Conservation (phyloP, 169 alveolate species). For the Cyclospora cayetanensis region DNA sequence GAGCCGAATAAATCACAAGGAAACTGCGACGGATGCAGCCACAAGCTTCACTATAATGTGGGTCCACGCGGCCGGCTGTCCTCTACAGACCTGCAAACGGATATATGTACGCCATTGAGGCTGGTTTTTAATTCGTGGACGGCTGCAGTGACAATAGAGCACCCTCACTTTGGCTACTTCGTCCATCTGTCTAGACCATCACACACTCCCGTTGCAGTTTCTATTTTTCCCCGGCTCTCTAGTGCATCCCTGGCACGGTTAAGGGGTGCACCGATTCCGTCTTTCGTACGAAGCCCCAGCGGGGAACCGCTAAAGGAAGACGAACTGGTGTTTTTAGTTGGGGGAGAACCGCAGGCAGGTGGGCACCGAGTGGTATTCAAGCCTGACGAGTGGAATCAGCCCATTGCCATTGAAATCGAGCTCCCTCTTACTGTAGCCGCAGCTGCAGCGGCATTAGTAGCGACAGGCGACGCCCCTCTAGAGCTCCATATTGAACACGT, state of each 20-base stretch:
- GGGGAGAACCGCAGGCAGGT: background rate
- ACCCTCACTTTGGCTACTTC: background rate
- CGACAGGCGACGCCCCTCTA: background rate
- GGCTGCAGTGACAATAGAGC: conserved; percentile 14
- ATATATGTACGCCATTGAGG: background rate
- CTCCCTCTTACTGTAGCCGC: conserved; percentile 10
- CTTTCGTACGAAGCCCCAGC: background rate
- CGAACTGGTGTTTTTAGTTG: background rate
- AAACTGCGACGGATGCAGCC: background rate
- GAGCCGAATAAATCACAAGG: background rate
- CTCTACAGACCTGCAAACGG: background rate
- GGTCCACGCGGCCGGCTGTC: too few relatives aligned
- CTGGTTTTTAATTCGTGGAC: background rate
- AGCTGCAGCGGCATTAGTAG: conserved; percentile 18
- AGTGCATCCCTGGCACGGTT: background rate
- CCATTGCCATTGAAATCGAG: background rate
- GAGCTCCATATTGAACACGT: background rate
- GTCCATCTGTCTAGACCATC: conserved; percentile 8
- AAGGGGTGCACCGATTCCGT: background rate
- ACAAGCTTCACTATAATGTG: background rate
- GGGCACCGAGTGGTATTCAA: background rate
- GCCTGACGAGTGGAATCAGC: conserved; percentile 21
- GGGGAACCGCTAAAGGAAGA: background rate
- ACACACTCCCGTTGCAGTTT: background rate
- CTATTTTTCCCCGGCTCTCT: background rate